Percentiles rank a stretch among this genome's conserved stretches.
Conservation (phyloP, 108 stramenopile species). For the Discostella stelligeroides region DNA sequence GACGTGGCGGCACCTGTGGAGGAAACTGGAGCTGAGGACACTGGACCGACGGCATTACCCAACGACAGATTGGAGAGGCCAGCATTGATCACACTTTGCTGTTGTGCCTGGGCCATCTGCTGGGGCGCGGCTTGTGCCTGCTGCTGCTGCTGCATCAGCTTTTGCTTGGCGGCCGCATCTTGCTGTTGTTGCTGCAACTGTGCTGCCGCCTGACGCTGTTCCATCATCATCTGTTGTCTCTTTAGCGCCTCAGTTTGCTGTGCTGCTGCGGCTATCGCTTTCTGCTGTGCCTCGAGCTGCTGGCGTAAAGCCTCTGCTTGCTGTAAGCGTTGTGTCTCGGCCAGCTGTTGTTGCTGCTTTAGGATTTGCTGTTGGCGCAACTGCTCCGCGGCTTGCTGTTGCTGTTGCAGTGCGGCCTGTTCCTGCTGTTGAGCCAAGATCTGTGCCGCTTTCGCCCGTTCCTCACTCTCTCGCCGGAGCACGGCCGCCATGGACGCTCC, state of each 20-base stretch:
- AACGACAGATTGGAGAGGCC: conserved; percentile 70
- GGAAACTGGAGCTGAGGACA: conserved; percentile 15
- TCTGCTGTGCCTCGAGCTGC: conserved; percentile 58
- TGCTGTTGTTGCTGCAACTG: conserved; percentile 63
- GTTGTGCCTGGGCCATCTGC: conserved; percentile 33
- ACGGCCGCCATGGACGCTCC: conserved; percentile 90
- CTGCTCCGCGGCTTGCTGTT: conserved; percentile 62
- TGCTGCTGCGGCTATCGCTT: conserved; percentile 26
- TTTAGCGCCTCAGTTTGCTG: conserved; percentile 60
- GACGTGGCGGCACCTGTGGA: conserved; percentile 13
- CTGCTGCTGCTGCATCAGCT: conserved; percentile 40
- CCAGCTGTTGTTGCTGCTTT: conserved; percentile 75
- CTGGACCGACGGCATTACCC: conserved; percentile 21
- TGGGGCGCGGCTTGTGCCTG: conserved; percentile 32
- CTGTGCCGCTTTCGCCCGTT: conserved; percentile 81
- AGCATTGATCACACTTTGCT: conserved; percentile 51
- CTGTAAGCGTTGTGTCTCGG: conserved; percentile 59
- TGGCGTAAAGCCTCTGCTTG: conserved; percentile 58
- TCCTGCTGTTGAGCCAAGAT: conserved; percentile 61
- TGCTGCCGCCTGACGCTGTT: conserved; percentile 52
- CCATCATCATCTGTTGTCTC: conserved; percentile 56
- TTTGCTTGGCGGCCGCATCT: conserved; percentile 54
- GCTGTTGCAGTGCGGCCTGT: conserved; percentile 29
- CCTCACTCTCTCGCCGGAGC: conserved; percentile 86
- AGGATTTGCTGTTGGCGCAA: conserved; percentile 66